Conservation (phyloP, 225 moss, liverwort and hornwort species). For the Polytrichum formosum region DNA sequence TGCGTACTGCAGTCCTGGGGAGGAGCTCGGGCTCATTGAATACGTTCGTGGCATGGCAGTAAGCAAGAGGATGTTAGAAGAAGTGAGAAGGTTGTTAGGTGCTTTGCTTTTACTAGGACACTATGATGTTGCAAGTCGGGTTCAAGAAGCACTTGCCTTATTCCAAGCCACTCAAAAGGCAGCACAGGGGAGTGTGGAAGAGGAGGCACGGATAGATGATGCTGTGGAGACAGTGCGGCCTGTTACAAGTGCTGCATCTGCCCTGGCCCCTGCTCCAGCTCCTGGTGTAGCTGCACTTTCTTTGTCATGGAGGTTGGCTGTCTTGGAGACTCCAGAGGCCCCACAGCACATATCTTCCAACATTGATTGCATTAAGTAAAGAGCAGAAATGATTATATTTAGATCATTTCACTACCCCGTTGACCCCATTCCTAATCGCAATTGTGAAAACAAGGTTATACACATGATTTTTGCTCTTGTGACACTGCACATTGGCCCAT, state of each 20-base stretch:
- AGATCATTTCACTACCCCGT: too few species aligned
- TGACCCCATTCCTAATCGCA: too few species aligned
- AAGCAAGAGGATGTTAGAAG: conserved; percentile 49
- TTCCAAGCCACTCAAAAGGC: conserved; percentile 35
- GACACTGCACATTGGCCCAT: too few species aligned
- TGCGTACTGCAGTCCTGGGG: conserved; percentile 60
- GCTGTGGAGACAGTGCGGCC: conserved; percentile 17
- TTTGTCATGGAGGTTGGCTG: conserved; percentile 33
- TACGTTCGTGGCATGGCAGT: conserved; percentile 68
- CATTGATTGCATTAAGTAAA: background rate
- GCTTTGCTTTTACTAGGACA: conserved; percentile 41
- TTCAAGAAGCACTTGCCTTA: conserved; percentile 36
- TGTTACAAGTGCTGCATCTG: background rate
- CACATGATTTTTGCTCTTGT: too few species aligned
- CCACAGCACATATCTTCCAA: conserved; percentile 23
- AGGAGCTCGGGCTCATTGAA: conserved; percentile 82
- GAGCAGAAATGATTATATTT: too few species aligned
- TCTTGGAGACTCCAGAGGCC: conserved; percentile 38
- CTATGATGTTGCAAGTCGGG: conserved; percentile 22
- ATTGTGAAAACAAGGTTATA: too few species aligned
- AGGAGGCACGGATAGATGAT: conserved; percentile 30
- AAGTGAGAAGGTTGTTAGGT: conserved; percentile 44
- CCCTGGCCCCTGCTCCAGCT: conserved; percentile 7
- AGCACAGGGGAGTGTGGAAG: conserved; percentile 38
- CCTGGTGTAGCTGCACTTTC: conserved; percentile 13